phyloP scores from a whole-genome alignment of 2,329 filamentous ascomycete genomes.

The Talaromyces pinophilus region DNA sequence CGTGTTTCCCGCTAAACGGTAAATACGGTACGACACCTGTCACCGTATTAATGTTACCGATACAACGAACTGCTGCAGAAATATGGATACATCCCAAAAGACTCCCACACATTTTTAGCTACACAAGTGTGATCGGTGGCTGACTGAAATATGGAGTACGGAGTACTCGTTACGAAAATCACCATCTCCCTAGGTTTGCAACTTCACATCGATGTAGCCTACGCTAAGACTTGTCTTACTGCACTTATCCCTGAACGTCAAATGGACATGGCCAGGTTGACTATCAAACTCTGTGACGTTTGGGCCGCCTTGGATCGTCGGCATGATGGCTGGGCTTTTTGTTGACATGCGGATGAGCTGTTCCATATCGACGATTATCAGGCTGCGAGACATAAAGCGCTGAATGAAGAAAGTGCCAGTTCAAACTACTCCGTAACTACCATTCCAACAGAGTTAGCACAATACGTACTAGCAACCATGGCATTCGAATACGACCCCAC shows the following conservation, averaged over 20 bases:
- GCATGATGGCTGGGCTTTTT: background rate
- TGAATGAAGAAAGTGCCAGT: background rate
- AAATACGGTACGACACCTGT: slow-evolving; percentile 7
- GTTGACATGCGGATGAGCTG: too few species aligned
- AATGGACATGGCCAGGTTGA: background rate
- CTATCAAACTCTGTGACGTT: background rate
- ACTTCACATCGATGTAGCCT: background rate
- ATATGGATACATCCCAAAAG: background rate
- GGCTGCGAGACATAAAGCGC: background rate
- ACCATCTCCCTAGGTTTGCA: background rate
- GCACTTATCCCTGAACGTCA: background rate
- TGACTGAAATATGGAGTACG: slow-evolving; percentile 6
- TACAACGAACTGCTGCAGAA: background rate
- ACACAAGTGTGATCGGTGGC: slow-evolving; percentile 8
- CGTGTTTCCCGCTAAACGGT: background rate
- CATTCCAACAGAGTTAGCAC: background rate
- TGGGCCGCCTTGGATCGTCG: background rate
- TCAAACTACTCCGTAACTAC: background rate
- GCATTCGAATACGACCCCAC: slow-evolving; percentile 7
- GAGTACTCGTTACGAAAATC: background rate
- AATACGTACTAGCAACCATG: background rate
- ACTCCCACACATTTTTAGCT: background rate
- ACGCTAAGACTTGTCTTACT: background rate
- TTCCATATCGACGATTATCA: background rate
- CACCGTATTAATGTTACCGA: background rate